Percentiles rank a stretch among this genome's conserved stretches.
Evolutionary conservation across 2,329 filamentous ascomycete species (phyloP).

Genomic region (Apiospora sp.): DNA sequence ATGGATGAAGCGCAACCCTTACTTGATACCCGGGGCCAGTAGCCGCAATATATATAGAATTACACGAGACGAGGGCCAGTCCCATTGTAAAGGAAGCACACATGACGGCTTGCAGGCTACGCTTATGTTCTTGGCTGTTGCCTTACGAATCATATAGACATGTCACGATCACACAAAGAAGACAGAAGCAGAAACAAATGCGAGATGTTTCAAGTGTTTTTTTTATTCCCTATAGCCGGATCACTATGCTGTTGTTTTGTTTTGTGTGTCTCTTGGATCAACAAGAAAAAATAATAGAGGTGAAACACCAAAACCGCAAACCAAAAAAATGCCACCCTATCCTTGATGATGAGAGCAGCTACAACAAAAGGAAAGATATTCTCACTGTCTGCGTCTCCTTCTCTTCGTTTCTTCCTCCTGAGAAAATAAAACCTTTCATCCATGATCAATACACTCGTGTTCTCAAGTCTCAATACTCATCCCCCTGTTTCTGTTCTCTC

Average conservation of each 20-base stretch:
- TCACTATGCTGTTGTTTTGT: conserved; percentile 21
- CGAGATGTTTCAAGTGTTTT: conserved; percentile 4
- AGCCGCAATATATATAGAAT: not conserved
- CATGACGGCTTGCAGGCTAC: not conserved
- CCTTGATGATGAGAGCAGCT: conserved; percentile 16
- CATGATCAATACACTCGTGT: conserved; percentile 22
- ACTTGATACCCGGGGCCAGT: not conserved
- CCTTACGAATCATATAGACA: not conserved
- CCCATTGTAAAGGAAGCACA: not conserved
- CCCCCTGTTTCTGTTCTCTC: conserved; percentile 1
- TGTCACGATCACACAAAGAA: not conserved
- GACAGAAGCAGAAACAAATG: not conserved
- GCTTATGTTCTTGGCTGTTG: too few relatives aligned
- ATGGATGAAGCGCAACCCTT: not conserved
- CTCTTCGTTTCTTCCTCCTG: not conserved
- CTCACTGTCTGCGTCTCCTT: not conserved
- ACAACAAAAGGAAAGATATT: conserved; percentile 16
- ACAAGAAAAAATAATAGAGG: not conserved
- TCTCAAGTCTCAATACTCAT: conserved; percentile 8
- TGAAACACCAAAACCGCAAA: conserved; percentile 15
- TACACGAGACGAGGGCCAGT: too few relatives aligned
- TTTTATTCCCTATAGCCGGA: conserved; percentile 19
- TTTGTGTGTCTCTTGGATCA: conserved; percentile 9
- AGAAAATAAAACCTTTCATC: conserved; percentile 10
- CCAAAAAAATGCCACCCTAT: conserved; percentile 6